Conservation (phyloP, 768 basidiomycete genomes). For the Tulasnella sp. region DNA sequence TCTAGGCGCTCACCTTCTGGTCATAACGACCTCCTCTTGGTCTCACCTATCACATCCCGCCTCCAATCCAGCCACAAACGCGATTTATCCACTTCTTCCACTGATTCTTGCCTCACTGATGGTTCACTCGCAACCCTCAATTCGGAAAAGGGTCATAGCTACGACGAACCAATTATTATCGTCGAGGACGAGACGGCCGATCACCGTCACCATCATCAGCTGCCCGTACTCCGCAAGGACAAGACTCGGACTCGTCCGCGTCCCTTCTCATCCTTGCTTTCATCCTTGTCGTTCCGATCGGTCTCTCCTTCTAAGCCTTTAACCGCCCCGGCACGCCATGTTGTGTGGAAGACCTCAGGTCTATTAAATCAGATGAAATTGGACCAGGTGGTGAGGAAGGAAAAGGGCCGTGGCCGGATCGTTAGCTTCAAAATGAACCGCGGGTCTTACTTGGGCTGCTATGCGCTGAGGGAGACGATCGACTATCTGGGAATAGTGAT, state of each 20-base stretch:
- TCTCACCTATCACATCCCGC: too few relatives aligned
- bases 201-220: background rate
- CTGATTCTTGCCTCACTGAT: background rate
- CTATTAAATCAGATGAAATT: background rate
- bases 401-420: background rate
- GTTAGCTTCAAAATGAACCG: conserved; percentile 11
- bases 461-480: background rate
- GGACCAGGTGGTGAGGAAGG: background rate
- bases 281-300: too few relatives aligned
- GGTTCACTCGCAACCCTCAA: too few relatives aligned
- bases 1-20: too few relatives aligned
- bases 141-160: too few relatives aligned
- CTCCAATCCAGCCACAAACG: too few relatives aligned
- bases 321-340: background rate
- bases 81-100: background rate
- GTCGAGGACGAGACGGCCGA: background rate
- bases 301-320: background rate
- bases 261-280: too few relatives aligned
- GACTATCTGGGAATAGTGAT: conserved; percentile 2
- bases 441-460: conserved; percentile 1
- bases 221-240: background rate
- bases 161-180: too few relatives aligned
- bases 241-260: background rate
- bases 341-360: background rate
- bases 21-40: too few relatives aligned